Conservation (phyloP, 169 alveolate genomes). For the Plasmodium relictum region DNA sequence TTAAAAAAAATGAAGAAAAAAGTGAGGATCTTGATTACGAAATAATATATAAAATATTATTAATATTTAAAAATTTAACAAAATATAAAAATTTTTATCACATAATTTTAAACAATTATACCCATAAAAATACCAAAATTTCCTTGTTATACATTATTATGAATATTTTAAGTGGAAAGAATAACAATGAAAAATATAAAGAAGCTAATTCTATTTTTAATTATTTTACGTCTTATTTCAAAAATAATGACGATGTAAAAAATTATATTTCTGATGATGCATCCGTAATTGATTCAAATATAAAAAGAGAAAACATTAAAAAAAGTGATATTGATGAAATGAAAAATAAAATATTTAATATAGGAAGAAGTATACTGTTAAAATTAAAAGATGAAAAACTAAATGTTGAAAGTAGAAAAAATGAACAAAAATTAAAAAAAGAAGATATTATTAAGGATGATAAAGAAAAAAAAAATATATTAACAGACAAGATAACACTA, state of each 20-base stretch:
- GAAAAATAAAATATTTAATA: slow-evolving; percentile 48
- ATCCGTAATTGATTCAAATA: background rate
- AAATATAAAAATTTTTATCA: slow-evolving; percentile 55
- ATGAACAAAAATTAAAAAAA: slow-evolving; percentile 1
- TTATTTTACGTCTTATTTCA: slow-evolving; percentile 65
- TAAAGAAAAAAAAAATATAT: too few relatives aligned
- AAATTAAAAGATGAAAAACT: slow-evolving; percentile 74
- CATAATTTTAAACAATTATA: slow-evolving; percentile 44
- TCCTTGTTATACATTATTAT: slow-evolving; percentile 68
- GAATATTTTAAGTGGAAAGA: slow-evolving; percentile 70
- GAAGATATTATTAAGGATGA: too few relatives aligned
- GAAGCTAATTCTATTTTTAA: slow-evolving; percentile 62
- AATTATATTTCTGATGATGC: background rate
- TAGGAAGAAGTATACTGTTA: slow-evolving; percentile 51
- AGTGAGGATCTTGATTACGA: slow-evolving; percentile 50
- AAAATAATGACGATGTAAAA: slow-evolving; percentile 16
- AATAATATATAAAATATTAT: slow-evolving; percentile 58
- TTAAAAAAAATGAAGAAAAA: slow-evolving; percentile 65
- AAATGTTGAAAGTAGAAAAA: slow-evolving; percentile 22
- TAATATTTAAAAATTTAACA: slow-evolving; percentile 69
- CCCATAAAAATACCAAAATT: slow-evolving; percentile 74
- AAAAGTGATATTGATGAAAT: slow-evolving; percentile 40
- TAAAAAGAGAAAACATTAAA: slow-evolving; percentile 1
- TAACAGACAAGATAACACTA: too few relatives aligned
- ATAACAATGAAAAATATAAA: slow-evolving; percentile 45